phyloP scores from a whole-genome alignment of 129 eudicot genomes.

The Dittrichia graveolens region DNA sequence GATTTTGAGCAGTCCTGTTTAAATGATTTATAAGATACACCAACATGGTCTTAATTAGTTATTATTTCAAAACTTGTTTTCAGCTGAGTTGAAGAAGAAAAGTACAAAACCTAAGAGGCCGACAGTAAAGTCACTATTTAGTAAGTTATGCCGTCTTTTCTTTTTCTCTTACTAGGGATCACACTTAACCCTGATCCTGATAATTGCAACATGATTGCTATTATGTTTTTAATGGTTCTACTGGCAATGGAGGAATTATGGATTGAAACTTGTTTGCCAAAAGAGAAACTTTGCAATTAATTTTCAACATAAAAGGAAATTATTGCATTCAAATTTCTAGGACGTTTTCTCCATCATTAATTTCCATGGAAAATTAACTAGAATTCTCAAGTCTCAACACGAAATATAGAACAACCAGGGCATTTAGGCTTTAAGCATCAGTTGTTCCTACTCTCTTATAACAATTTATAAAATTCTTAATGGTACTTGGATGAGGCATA shows the following conservation, averaged over 20 bases:
- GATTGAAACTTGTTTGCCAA: no score
- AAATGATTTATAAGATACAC: slow-evolving; percentile 1
- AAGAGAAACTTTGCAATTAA: no score
- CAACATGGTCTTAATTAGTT: slow-evolving; percentile 12
- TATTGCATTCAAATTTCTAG: no score
- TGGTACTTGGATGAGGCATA: slow-evolving; percentile 3
- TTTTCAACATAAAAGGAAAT: no score
- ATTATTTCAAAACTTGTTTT: slow-evolving; percentile 7
- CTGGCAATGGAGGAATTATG: no score
- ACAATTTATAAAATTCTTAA: neutral
- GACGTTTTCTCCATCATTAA: no score
- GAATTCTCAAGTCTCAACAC: no score
- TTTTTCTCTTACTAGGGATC: neutral
- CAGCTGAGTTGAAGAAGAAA: slow-evolving; percentile 98
- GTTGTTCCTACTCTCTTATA: neutral
- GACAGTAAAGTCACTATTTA: slow-evolving; percentile 93
- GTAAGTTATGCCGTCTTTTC: slow-evolving; percentile 52
- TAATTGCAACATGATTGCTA: no score
- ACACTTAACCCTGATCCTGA: no score
- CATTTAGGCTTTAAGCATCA: neutral
- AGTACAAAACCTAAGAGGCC: slow-evolving; percentile 89
- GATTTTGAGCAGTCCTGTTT: slow-evolving; percentile 12
- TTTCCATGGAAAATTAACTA: no score
- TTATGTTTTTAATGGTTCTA: no score
- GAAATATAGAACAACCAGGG: no score